Conservation (phyloP, 1,284 basidiomycete genomes). For the Austroboletus niveus region DNA sequence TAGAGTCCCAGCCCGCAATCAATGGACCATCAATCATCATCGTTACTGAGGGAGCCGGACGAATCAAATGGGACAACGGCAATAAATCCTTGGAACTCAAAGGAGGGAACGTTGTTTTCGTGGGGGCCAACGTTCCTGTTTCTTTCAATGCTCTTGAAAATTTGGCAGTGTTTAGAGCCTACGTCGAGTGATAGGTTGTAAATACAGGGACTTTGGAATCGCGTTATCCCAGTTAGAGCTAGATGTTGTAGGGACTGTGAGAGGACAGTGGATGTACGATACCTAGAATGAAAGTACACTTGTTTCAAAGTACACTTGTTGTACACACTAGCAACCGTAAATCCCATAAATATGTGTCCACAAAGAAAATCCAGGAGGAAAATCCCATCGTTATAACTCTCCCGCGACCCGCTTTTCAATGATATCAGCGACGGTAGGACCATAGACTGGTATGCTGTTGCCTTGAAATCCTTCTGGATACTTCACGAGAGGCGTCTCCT, state of each 20-base stretch:
- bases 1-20: constrained; percentile 59
- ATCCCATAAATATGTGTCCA: background rate
- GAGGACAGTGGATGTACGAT: background rate
- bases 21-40: constrained; percentile 86
- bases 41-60: constrained; percentile 70
- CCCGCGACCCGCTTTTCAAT: constrained; percentile 58
- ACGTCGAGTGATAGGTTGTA: constrained; percentile 29
- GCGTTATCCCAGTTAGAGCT: too few species aligned
- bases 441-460: constrained; percentile 64
- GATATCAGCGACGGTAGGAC: constrained; percentile 49
- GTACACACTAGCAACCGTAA: background rate
- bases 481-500: constrained; percentile 51
- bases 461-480: constrained; percentile 82
- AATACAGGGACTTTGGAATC: background rate
- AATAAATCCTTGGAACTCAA: constrained; percentile 46
- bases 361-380: background rate
- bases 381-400: constrained; percentile 3
- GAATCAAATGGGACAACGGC: constrained; percentile 43
- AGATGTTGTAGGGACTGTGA: too few species aligned
- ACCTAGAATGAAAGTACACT: background rate
- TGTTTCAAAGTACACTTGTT: background rate
- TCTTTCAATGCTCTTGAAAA: constrained; percentile 25
- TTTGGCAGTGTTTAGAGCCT: constrained; percentile 71
- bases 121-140: constrained; percentile 72
- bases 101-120: constrained; percentile 80